phyloP scores from a whole-genome alignment of 208 protist genomes.

The Wallacemonas sp. region DNA sequence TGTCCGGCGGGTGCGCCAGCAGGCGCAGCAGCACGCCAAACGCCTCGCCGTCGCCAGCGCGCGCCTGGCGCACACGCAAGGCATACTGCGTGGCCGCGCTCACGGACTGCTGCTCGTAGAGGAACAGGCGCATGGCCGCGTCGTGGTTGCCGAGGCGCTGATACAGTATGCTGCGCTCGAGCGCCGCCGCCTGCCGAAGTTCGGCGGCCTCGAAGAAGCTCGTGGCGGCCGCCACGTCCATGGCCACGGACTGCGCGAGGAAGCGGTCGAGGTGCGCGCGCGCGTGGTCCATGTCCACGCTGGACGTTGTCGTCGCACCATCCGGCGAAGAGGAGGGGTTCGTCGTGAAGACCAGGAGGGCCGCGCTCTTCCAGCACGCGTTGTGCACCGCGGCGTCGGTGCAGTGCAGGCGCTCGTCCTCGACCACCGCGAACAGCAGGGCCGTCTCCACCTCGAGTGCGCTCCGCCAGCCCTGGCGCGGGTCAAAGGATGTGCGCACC shows the following conservation, averaged over 20 bases:
- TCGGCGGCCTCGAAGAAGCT: conserved; percentile 49
- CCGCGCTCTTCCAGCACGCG: conserved; percentile 38
- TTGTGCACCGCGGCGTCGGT: conserved; percentile 27
- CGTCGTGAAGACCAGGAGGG: conserved; percentile 26
- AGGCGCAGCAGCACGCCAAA: conserved; percentile 42
- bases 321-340: background rate
- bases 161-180: conserved; percentile 69
- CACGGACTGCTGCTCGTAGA: conserved; percentile 44
- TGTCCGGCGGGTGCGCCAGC: conserved; percentile 24
- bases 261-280: conserved; percentile 43
- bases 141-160: conserved; percentile 50
- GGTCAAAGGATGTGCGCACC: background rate
- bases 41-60: conserved; percentile 40
- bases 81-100: conserved; percentile 58
- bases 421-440: conserved; percentile 3
- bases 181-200: conserved; percentile 22
- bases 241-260: conserved; percentile 35
- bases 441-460: background rate
- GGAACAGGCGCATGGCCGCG: conserved; percentile 63
- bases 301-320: background rate
- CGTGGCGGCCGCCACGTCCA: conserved; percentile 29
- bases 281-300: background rate
- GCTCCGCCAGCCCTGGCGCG: background rate
- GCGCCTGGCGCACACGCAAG: conserved; percentile 28
- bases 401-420: conserved; percentile 3